These are phyloP conservation scores for Grigorovia humatica DNA, from an alignment of 805 yeast genomes.

Conservation along the genomic window DNA sequence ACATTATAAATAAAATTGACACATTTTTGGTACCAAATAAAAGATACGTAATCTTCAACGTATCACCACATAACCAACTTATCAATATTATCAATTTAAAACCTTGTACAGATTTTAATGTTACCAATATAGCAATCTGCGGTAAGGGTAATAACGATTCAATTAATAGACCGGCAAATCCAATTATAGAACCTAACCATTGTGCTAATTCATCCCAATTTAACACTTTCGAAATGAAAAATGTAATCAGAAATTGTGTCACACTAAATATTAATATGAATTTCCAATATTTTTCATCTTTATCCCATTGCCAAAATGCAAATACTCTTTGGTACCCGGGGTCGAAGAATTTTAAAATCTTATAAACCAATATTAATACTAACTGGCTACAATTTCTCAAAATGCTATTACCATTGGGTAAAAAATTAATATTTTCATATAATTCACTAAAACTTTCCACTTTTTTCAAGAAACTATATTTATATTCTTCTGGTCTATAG, in stretches of 20 bases:
- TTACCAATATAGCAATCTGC: constrained; percentile 58
- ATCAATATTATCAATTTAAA: constrained; percentile 65
- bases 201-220: constrained; percentile 41
- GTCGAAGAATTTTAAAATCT: constrained; percentile 53
- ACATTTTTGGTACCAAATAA: constrained; percentile 68
- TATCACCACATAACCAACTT: constrained; percentile 86
- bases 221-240: constrained; percentile 24
- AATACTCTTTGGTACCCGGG: constrained; percentile 55
- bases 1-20: constrained; percentile 52
- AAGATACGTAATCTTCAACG: constrained; percentile 63
- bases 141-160: constrained; percentile 71
- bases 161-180: constrained; percentile 54
- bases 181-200: constrained; percentile 43
- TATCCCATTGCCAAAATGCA: constrained; percentile 82
- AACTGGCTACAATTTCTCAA: constrained; percentile 12
- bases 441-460: constrained; percentile 25
- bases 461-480: constrained; percentile 29
- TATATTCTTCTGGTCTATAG: constrained; percentile 41
- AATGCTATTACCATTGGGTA: constrained; percentile 17
- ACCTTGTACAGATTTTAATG: constrained; percentile 62
- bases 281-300: constrained; percentile 47
- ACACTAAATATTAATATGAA: constrained; percentile 42
- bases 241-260: constrained; percentile 28
- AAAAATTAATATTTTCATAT: constrained; percentile 26
- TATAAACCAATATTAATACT: constrained; percentile 24